Base-by-base conservation (phyloP, 1,139 yeast species). In the Starmera stellimalicola region DNA sequence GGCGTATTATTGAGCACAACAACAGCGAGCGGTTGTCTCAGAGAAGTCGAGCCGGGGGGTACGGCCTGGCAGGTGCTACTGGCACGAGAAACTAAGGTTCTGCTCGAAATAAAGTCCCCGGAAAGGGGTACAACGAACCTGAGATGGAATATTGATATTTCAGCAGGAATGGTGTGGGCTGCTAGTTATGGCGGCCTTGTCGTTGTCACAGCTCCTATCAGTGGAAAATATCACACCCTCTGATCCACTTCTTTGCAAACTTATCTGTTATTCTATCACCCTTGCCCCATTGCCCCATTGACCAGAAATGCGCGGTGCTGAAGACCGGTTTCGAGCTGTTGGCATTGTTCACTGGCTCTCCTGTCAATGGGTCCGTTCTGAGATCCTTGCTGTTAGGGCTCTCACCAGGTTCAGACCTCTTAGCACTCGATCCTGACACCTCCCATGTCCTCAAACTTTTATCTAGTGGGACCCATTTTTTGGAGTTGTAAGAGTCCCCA, bases 401-500 rank as follows among this genome's bases (percentile, higher is more conserved):
- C 30, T 26, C 33, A 14, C 20, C 17, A 7, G 26, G 23, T 5
- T 8, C 26, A n/a, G 25, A n/a, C 7, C 30, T 16, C 17, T 26
- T 26, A 23, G 25, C 22, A 17, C 37, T 34, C 12, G 28, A 24
- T 31, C 33, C 19, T 35, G 36, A 18, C n/a, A 31, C 38, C 43
- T 77, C 84, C 85, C 85, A 78, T 3, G 80, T 77, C 39, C 83
- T 58, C 69, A 74, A 65, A 5, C 59, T 46, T 1, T 47, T 48
- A 32, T 72, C 73, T 2, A 74, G 52, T 3, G 82, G 83, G 3
- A 64, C 58, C 85, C 84, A 77, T 34, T 64, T 51, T 3, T 49
- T 42, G 7, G 46, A 40, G 41, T 77, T 60, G 83, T 85, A 79
- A n/a, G n/a, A n/a, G 7, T 47, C 45, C 18, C 56, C 60, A 0